These are phyloP conservation scores for Fusarium sterilihyphosum DNA, from an alignment of 2,329 filamentous ascomycete genomes.

Conservation along the genomic window DNA sequence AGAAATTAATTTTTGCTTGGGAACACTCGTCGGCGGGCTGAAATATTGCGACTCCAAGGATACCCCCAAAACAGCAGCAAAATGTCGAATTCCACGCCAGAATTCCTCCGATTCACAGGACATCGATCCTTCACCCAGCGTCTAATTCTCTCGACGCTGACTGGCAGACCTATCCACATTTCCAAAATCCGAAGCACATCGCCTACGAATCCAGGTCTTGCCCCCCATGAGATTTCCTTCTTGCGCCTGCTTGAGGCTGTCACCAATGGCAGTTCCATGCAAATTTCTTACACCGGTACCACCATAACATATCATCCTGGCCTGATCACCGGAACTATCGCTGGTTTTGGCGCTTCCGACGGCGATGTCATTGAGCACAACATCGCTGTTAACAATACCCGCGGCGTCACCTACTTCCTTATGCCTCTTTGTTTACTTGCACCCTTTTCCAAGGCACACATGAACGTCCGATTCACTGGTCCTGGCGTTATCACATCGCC, in stretches of 20 bases:
- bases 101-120: conserved; percentile 80
- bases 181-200: conserved; percentile 92
- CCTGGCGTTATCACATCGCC: conserved; percentile 92
- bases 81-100: conserved; percentile 59
- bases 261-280: conserved; percentile 94
- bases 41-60: conserved; percentile 37
- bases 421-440: conserved; percentile 89
- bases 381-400: conserved; percentile 77
- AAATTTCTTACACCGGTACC: conserved; percentile 96
- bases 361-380: conserved; percentile 84
- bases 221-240: conserved; percentile 93
- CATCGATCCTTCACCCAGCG: conserved; percentile 86
- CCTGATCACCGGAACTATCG: conserved; percentile 85
- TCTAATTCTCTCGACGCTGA: conserved; percentile 89
- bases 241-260: conserved; percentile 92
- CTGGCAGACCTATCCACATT: conserved; percentile 88
- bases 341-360: conserved; percentile 75
- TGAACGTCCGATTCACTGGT: conserved; percentile 91
- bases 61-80: conserved; percentile 35
- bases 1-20: conserved; percentile 52
- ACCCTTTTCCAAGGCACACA: conserved; percentile 89
- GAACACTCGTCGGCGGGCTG: conserved; percentile 8
- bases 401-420: conserved; percentile 92
- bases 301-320: conserved; percentile 92
- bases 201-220: conserved; percentile 86